Evolutionary conservation across 306 rosid genomes (phyloP).

Genomic region (peach (Prunus persica)): Prunus_persica_NCBIv2 NC_034009.1:26475001-26475500

Average conservation of each 20-base stretch:
- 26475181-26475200: constrained; percentile 36
- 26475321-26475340: constrained; percentile 9
- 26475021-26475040: too few species aligned
- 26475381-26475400: constrained; percentile 37
- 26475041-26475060: too few species aligned
- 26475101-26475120: too few species aligned
- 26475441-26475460: background rate
- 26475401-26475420: constrained; percentile 2
- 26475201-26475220: background rate
- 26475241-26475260: background rate
- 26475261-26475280: background rate
- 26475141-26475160: background rate
- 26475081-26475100: too few species aligned
- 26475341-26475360: constrained; percentile 22
- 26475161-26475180: constrained; percentile 45
- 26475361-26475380: constrained; percentile 30
- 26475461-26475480: background rate
- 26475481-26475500: background rate
- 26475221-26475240: constrained; percentile 17
- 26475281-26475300: constrained; percentile 21
- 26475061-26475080: too few species aligned
- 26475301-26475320: background rate
- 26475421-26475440: background rate
- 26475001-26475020: too few species aligned
- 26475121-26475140: too few species aligned